A percentile compares a stretch with the other conserved stretches of the same genome.
Evolutionary conservation across 2,329 filamentous ascomycete species (phyloP).

Genomic region (Cryphonectria carpinicola): DNA sequence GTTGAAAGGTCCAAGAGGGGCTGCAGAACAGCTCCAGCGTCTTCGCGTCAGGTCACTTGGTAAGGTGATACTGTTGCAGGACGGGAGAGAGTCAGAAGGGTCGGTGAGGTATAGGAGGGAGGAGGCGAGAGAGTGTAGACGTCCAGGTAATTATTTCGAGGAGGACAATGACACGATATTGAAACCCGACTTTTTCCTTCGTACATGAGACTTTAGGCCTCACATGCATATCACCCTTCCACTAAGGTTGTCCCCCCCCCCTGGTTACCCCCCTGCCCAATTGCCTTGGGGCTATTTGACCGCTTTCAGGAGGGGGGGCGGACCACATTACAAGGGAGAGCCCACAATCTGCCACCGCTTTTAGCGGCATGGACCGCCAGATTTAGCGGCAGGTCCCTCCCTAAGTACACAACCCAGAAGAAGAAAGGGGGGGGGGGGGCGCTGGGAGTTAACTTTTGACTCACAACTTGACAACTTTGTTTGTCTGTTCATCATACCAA

Average conservation of each 20-base stretch:
- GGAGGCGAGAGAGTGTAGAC: neutral
- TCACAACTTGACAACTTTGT: neutral
- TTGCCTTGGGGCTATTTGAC: conserved; percentile 1
- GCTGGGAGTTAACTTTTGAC: neutral
- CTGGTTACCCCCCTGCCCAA: neutral
- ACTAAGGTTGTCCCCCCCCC: neutral
- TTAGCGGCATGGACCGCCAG: neutral
- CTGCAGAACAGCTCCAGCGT: neutral
- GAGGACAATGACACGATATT: neutral
- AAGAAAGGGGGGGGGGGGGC: too few relatives aligned
- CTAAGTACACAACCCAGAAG: neutral
- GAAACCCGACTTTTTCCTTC: conserved; percentile 19
- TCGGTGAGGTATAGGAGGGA: conserved; percentile 2
- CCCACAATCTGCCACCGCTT: conserved; percentile 2
- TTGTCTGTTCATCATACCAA: neutral
- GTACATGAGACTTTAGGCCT: neutral
- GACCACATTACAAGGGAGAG: neutral
- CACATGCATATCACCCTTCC: neutral
- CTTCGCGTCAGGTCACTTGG: neutral
- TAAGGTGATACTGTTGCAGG: neutral
- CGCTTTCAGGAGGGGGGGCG: neutral
- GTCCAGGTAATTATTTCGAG: neutral
- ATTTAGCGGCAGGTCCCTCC: neutral
- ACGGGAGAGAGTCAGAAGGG: neutral
- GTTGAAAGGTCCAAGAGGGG: neutral